Evolutionary conservation across 495 filamentous ascomycete species (phyloP).

Genomic region (Clavariopsis aquatica): DNA sequence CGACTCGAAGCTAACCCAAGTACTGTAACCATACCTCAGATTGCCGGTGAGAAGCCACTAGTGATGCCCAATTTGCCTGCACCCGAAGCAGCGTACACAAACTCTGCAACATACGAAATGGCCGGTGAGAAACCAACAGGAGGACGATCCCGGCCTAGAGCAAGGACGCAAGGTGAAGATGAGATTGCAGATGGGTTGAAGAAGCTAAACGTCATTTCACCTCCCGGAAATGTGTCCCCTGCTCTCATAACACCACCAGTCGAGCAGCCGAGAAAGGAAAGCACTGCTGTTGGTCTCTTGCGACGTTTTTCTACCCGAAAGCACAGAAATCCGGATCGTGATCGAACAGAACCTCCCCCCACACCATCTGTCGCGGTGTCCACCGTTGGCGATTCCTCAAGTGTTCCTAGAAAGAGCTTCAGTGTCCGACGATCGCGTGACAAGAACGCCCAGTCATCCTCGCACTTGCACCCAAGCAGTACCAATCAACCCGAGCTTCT

Average conservation of each 20-base stretch:
- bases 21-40: conserved; percentile 56
- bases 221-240: conserved; percentile 55
- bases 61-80: conserved; percentile 73
- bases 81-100: conserved; percentile 90
- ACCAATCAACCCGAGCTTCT: conserved; percentile 72
- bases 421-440: conserved; percentile 73
- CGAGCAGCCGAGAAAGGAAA: conserved; percentile 80
- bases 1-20: conserved; percentile 63
- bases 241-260: conserved; percentile 57
- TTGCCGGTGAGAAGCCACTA: conserved; percentile 61
- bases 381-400: conserved; percentile 64
- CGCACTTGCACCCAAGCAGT: conserved; percentile 60
- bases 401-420: conserved; percentile 73
- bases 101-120: conserved; percentile 76
- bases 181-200: conserved; percentile 78
- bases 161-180: conserved; percentile 93
- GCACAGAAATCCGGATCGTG: conserved; percentile 59
- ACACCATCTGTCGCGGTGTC: conserved; percentile 72
- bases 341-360: conserved; percentile 60
- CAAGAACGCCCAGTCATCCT: conserved; percentile 55
- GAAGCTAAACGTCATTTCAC: conserved; percentile 63
- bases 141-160: conserved; percentile 76
- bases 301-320: conserved; percentile 87
- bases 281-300: conserved; percentile 81
- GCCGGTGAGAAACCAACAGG: conserved; percentile 77